Base-by-base conservation (phyloP, 75 land plant species). In the Larix kaempferi region DNA sequence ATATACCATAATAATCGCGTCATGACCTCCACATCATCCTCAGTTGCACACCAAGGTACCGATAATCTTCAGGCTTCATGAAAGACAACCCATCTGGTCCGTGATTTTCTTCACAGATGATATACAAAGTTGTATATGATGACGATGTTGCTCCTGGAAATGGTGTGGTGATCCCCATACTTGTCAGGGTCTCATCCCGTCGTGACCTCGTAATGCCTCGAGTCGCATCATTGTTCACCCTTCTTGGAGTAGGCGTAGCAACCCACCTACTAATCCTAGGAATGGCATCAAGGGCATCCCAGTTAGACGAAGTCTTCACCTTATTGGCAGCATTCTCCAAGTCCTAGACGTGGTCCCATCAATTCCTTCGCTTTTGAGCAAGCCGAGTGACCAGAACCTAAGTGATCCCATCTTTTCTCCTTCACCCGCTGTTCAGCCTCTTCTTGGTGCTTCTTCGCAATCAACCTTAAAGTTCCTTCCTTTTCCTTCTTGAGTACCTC, bases 61-160 rank as follows among this genome's bases (percentile, higher is more conserved):
- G 98, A 59, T 90, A 92, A 83, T 96, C 99, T 79, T 96, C 99
- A 10, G 95, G 99, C 80, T 96, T 96, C 91, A 96, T 89, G 78
- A 88, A 89, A 2, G 99, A 98, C 84, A 96, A 80, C 6, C 99
- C 99, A 78, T 93, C 98, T 67, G 99, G 95, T 2, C 81, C 84
- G 63, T 97, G 89, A 79, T 94, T 94, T 80, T 97, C 99, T 65
- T 97, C 99, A 13, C 98, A 98, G 44, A 97, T 97, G 3, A 87
- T 41, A 78, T 94, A 97, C 25, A 94, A 82, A 8, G 99, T 98
- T 1, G 99, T 96, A 71, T 76, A 90, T 11, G 87, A 81, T 54
- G 89, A 85, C 0, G 99, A 95, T 0, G 98, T 94, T 17, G 94
- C 92, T 2, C 96, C 94, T 21, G 88, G 80, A 83, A 87, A 35